Conservation (phyloP, 2,329 filamentous ascomycete genomes). For the Stagonosporopsis cucurbitacearum region DNA sequence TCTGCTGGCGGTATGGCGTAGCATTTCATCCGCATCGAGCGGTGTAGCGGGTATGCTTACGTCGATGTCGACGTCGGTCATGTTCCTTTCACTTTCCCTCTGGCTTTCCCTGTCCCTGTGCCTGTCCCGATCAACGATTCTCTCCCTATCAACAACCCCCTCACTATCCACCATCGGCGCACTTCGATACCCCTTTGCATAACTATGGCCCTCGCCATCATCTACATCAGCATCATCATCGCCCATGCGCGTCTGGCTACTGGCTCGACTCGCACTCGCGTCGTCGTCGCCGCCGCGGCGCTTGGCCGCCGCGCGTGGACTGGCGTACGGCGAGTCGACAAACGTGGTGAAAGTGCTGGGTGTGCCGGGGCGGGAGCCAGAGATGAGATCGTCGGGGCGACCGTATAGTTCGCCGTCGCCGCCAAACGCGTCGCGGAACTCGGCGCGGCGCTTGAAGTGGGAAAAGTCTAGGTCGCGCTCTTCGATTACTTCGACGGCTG, state of each 20-base stretch:
- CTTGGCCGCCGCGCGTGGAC: neutral
- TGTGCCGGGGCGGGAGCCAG: constrained; percentile 35
- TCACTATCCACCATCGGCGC: constrained; percentile 25
- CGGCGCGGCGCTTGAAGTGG: constrained; percentile 85
- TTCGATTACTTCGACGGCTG: constrained; percentile 84
- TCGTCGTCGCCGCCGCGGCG: neutral
- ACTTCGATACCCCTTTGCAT: constrained; percentile 36
- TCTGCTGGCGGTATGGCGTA: constrained; percentile 23
- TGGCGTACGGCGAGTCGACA: constrained; percentile 24
- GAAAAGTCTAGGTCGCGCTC: constrained; percentile 87
- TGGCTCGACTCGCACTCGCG: constrained; percentile 1
- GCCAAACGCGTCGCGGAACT: constrained; percentile 85
- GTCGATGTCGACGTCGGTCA: constrained; percentile 30
- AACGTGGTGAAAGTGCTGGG: constrained; percentile 41
- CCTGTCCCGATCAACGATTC: no score
- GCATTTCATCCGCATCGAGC: constrained; percentile 30
- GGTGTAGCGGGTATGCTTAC: constrained; percentile 32
- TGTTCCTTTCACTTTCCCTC: constrained; percentile 21
- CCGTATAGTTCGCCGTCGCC: constrained; percentile 68
- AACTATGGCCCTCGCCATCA: constrained; percentile 30
- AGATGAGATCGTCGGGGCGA: constrained; percentile 63
- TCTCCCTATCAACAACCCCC: constrained; percentile 15
- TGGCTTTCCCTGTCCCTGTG: no score
- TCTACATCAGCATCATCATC: constrained; percentile 21
- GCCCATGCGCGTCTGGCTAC: constrained; percentile 31